These are phyloP conservation scores for Cenchrus fungigraminus DNA, from an alignment of 176 grass and related monocot genomes.

Conservation along the genomic window DNA sequence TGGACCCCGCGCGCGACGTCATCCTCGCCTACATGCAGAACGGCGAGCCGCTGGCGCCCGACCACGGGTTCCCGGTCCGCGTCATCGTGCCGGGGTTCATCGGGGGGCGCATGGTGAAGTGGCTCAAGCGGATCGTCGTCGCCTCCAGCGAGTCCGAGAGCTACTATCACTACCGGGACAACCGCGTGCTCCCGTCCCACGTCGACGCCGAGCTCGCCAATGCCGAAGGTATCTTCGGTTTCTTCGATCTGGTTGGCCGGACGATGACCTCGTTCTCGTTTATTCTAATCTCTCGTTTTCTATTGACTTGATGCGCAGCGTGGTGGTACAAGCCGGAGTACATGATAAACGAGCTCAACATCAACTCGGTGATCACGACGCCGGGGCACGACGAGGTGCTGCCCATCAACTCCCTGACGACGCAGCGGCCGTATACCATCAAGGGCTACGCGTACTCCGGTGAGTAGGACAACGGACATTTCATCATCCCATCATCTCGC, in stretches of 20 bases:
- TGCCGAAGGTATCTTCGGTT: constrained; percentile 54
- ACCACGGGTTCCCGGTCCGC: constrained; percentile 55
- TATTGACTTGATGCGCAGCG: constrained; percentile 38
- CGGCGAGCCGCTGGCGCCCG: constrained; percentile 38
- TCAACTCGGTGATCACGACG: constrained; percentile 95
- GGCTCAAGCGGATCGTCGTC: constrained; percentile 85
- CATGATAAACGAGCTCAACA: constrained; percentile 94
- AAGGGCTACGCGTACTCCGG: constrained; percentile 95
- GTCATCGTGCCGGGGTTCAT: constrained; percentile 74
- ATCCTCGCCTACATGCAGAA: constrained; percentile 44
- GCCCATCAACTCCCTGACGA: constrained; percentile 82
- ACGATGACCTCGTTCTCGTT: too few species aligned
- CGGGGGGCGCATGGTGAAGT: constrained; percentile 96
- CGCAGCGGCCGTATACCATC: constrained; percentile 81
- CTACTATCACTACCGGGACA: constrained; percentile 94
- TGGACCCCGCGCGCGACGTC: constrained; percentile 71
- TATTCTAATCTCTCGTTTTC: too few species aligned
- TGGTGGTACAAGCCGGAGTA: constrained; percentile 99
- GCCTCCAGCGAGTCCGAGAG: constrained; percentile 66
- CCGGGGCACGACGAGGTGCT: constrained; percentile 94
- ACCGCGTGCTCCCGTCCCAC: constrained; percentile 85
- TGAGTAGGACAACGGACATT: constrained; percentile 38
- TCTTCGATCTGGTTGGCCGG: too few species aligned
- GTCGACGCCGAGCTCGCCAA: constrained; percentile 92
- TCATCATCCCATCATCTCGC: neutral